Evolutionary conservation across 2,329 filamentous ascomycete species (phyloP).

Genomic region (Teratosphaeria destructans): DNA sequence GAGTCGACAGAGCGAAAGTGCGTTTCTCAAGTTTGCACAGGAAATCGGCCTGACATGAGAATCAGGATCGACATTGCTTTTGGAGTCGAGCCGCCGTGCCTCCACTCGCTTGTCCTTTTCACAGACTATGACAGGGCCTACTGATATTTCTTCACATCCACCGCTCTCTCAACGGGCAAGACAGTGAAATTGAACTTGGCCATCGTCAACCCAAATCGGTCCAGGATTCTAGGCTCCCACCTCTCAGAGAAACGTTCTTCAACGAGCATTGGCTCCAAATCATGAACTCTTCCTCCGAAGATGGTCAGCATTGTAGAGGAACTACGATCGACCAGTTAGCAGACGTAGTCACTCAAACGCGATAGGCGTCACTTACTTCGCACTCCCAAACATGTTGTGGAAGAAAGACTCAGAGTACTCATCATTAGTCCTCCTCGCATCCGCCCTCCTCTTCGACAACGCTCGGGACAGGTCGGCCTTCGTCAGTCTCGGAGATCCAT

Average conservation of each 20-base stretch:
- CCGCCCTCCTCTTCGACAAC: slow-evolving; percentile 25
- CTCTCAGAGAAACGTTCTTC: slow-evolving; percentile 32
- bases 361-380: slow-evolving; percentile 12
- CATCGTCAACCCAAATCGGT: slow-evolving; percentile 32
- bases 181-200: slow-evolving; percentile 33
- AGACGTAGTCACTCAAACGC: background rate
- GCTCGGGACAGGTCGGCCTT: slow-evolving; percentile 28
- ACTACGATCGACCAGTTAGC: slow-evolving; percentile 11
- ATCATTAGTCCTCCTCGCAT: slow-evolving; percentile 27
- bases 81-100: background rate
- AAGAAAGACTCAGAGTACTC: slow-evolving; percentile 22
- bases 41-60: background rate
- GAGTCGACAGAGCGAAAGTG: background rate
- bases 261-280: slow-evolving; percentile 30
- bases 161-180: slow-evolving; percentile 29
- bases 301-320: slow-evolving; percentile 35
- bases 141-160: slow-evolving; percentile 22
- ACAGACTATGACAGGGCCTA: background rate
- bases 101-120: background rate
- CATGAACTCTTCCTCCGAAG: slow-evolving; percentile 29
- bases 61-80: background rate
- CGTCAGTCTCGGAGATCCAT: slow-evolving; percentile 25
- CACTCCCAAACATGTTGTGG: slow-evolving; percentile 33
- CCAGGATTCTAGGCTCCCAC: slow-evolving; percentile 30
- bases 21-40: background rate